phyloP scores from a whole-genome alignment of 305 asterid genomes.

The Solanum hybrid region DNA sequence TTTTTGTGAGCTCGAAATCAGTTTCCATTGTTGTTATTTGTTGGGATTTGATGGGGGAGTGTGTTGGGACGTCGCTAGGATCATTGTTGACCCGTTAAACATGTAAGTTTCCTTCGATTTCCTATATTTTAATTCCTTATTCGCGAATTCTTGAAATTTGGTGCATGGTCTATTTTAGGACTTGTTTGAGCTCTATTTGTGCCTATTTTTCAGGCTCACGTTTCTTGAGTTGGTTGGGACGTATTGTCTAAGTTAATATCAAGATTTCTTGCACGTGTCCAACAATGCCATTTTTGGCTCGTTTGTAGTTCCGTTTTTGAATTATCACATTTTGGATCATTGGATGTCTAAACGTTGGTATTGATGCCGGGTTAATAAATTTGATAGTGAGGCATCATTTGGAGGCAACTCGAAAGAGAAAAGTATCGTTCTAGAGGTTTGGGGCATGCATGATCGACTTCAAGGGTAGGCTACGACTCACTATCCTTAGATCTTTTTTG shows the following conservation, averaged over 20 bases:
- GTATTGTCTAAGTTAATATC: not conserved
- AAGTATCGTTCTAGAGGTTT: not conserved
- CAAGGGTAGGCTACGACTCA: not conserved
- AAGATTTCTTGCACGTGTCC: not conserved
- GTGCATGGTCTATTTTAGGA: not conserved
- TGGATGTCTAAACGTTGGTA: not conserved
- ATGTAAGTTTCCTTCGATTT: not conserved
- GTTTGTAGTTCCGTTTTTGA: not conserved
- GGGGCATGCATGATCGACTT: not conserved
- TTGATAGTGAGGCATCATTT: not conserved
- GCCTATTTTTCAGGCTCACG: not conserved
- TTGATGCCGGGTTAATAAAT: not conserved
- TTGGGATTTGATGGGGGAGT: not conserved
- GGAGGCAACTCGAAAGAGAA: not conserved
- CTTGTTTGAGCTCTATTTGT: not conserved
- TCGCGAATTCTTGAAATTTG: not conserved
- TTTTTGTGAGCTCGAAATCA: not conserved
- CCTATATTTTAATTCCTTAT: not conserved
- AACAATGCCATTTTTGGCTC: not conserved
- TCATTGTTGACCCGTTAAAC: not conserved
- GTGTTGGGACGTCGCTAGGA: not conserved
- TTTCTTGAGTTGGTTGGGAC: not conserved
- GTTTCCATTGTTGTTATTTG: not conserved
- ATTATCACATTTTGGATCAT: not conserved
- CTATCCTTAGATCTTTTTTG: not conserved